Evolutionary conservation across 108 stramenopile species (phyloP).

Genomic region (Poteriospumella lacustris): DNA sequence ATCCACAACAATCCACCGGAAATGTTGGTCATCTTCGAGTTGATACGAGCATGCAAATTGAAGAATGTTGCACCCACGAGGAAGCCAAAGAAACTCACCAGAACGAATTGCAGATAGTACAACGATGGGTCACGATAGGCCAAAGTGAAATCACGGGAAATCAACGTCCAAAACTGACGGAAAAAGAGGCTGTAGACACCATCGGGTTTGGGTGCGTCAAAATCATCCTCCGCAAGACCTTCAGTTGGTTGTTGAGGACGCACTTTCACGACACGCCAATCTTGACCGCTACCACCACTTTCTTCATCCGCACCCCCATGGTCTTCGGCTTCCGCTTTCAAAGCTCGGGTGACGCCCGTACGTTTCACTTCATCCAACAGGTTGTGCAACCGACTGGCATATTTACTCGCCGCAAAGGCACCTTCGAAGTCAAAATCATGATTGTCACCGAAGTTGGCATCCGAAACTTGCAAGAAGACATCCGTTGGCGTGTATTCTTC

Average conservation of each 20-base stretch:
- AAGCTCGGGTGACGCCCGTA: neutral
- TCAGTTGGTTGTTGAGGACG: neutral
- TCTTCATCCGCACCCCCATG: neutral
- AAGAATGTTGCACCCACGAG: constrained; percentile 39
- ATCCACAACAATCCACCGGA: constrained; percentile 38
- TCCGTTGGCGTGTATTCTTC: constrained; percentile 36
- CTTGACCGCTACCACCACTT: neutral
- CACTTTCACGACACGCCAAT: neutral
- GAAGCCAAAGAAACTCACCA: constrained; percentile 42
- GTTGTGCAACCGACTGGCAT: neutral
- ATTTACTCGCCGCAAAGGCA: neutral
- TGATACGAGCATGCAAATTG: constrained; percentile 24
- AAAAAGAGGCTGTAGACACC: constrained; percentile 19
- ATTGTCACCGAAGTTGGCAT: neutral
- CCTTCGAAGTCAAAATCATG: constrained; percentile 16
- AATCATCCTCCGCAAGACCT: neutral
- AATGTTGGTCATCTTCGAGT: constrained; percentile 10
- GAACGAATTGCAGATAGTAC: constrained; percentile 41
- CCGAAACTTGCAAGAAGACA: constrained; percentile 40
- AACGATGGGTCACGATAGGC: constrained; percentile 43
- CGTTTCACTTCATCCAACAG: neutral
- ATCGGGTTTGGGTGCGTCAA: neutral
- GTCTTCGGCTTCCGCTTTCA: neutral
- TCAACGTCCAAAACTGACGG: constrained; percentile 31
- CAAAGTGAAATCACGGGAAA: constrained; percentile 40